phyloP scores from a whole-genome alignment of 2,329 filamentous ascomycete genomes.

The Lecanicillium sp. region DNA sequence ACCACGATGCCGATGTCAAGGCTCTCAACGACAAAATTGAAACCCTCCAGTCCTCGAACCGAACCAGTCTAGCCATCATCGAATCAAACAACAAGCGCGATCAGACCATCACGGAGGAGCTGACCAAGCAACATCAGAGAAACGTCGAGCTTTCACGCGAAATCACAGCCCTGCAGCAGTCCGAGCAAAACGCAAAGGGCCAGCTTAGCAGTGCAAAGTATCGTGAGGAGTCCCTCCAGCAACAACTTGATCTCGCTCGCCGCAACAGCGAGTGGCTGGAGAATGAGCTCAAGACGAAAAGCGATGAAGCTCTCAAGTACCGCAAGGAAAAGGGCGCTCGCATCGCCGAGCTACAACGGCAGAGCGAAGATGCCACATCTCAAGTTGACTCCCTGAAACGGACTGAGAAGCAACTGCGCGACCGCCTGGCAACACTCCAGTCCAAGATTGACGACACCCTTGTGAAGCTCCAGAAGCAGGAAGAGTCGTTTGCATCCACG shows the following conservation, averaged over 20 bases:
- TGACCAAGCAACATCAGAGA: conserved; percentile 83
- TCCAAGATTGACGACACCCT: conserved; percentile 82
- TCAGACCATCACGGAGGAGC: conserved; percentile 76
- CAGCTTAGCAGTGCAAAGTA: conserved; percentile 77
- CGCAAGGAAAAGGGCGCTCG: conserved; percentile 91
- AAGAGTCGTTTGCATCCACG: conserved; percentile 73
- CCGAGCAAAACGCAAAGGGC: conserved; percentile 73
- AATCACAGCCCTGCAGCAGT: conserved; percentile 72
- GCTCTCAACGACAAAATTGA: conserved; percentile 75
- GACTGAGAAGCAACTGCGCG: conserved; percentile 71
- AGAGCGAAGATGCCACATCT: conserved; percentile 76
- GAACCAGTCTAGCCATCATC: conserved; percentile 80
- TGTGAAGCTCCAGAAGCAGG: conserved; percentile 72
- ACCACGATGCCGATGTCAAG: conserved; percentile 67
- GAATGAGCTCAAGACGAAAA: conserved; percentile 83
- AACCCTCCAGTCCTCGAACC: conserved; percentile 83
- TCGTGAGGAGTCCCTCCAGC: conserved; percentile 80
- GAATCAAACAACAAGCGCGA: conserved; percentile 86
- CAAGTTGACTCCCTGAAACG: conserved; percentile 71
- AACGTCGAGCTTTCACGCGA: conserved; percentile 78
- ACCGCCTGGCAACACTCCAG: conserved; percentile 75
- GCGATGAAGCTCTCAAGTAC: conserved; percentile 77
- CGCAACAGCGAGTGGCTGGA: conserved; percentile 93
- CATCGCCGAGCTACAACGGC: conserved; percentile 79
- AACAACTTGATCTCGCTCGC: conserved; percentile 82